A percentile compares a stretch with the other conserved stretches of the same genome.
Conservation (phyloP, 2,329 filamentous ascomycete species). For the Bertia moriformis region DNA sequence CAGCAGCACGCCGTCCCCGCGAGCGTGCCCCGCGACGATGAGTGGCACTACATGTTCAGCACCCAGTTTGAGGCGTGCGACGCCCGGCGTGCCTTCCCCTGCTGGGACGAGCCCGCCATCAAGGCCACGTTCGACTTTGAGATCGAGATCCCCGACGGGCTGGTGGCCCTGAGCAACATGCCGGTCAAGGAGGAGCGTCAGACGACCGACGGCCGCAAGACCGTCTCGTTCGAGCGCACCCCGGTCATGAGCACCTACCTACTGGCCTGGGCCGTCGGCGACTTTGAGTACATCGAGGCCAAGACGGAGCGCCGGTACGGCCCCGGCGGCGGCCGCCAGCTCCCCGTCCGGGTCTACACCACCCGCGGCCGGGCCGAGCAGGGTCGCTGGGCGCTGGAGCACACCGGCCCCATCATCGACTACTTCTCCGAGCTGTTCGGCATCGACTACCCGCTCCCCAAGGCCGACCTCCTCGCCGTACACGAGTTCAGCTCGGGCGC, state of each 20-base stretch:
- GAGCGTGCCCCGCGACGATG: slow-evolving; percentile 62
- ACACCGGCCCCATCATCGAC: slow-evolving; percentile 85
- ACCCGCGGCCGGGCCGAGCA: slow-evolving; percentile 88
- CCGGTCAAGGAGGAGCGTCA: slow-evolving; percentile 59
- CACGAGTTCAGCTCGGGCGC: slow-evolving; percentile 81
- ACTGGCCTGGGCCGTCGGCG: slow-evolving; percentile 83
- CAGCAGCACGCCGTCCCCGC: slow-evolving; percentile 56
- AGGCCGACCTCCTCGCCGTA: slow-evolving; percentile 78
- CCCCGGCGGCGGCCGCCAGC: slow-evolving; percentile 59
- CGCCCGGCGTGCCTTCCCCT: slow-evolving; percentile 86
- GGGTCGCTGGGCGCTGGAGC: slow-evolving; percentile 75
- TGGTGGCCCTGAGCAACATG: slow-evolving; percentile 91
- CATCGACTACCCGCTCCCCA: slow-evolving; percentile 84
- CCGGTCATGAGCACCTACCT: slow-evolving; percentile 88
- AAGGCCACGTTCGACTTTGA: slow-evolving; percentile 93
- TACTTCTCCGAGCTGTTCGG: slow-evolving; percentile 91
- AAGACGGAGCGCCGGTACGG: slow-evolving; percentile 83
- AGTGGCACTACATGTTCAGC: slow-evolving; percentile 66
- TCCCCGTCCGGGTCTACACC: slow-evolving; percentile 91
- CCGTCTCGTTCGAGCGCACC: slow-evolving; percentile 67
- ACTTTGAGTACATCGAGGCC: slow-evolving; percentile 92
- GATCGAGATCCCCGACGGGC: slow-evolving; percentile 77
- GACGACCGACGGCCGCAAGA: slow-evolving; percentile 49
- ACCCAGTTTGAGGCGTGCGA: slow-evolving; percentile 97
- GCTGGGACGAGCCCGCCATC: slow-evolving; percentile 93